Base-by-base conservation (phyloP, 2,329 filamentous ascomycete genomes). In the Lachnellula hyalina region DNA sequence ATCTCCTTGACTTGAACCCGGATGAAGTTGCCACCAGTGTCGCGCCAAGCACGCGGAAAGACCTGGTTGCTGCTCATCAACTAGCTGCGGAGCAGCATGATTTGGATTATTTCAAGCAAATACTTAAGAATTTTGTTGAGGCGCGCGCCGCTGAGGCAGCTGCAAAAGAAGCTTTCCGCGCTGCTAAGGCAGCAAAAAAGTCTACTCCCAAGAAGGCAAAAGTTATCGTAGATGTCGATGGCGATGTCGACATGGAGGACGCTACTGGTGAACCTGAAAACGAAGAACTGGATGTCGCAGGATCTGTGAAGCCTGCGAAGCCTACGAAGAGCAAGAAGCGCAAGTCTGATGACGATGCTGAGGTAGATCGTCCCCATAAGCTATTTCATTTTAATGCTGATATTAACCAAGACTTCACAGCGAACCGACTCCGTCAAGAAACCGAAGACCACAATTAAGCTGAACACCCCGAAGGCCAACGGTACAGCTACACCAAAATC, bases 311-410 rank as follows among this genome's bases (percentile, higher is more conserved):
- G 67, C 68, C 79, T 6, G 81, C 81, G 68, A 73, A 73, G 49
- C 68, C 79, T 6, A 81, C 81, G 68, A 73, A 73, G 49, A 73
- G 74, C 7, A 89, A 87, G 81, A 96, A 96, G 80, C 86, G 91
- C 65, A 96, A 96, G 81, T 86, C 90, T 67, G 88, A 84, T 14
- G 90, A 95, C 53, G 84, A 84, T n/a, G 79, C 78, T 23, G 87
- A 86, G 73, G 84, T 85, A 69, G 73, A 77, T 65, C 42, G n/a
- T 8, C 17, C 9, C n/a, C 17, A 15, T 3, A 3, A 34, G 9
- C n/a, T 38, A n/a, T n/a, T 46, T 36, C 17, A 28, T 44, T 46
- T 51, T 40, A 5, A 15, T 56, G 42, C 62, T 68, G 53, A 67
- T 49, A 45, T n/a, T 19, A 42, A 25, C 17, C 48, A 25, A 84